phyloP scores from a whole-genome alignment of 2,329 filamentous ascomycete species.

The Fusarium sp. region DNA sequence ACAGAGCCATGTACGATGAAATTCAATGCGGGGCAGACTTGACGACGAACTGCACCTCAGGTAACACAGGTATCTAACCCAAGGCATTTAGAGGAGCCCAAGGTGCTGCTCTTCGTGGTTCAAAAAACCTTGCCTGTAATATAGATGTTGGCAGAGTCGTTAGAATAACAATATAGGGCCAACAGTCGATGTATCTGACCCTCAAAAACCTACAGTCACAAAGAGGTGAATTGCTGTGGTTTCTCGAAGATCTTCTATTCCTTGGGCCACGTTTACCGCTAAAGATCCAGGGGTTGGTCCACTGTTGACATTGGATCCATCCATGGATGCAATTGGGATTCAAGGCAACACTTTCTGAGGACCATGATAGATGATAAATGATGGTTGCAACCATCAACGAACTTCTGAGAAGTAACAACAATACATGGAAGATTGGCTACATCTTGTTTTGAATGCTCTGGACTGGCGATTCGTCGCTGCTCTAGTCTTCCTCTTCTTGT shows the following conservation, averaged over 20 bases:
- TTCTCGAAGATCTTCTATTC: not conserved
- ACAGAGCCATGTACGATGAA: conserved; percentile 3
- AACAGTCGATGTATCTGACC: not conserved
- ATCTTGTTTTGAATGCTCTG: not conserved
- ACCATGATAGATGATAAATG: not conserved
- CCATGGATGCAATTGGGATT: not conserved
- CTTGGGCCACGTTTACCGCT: conserved; percentile 17
- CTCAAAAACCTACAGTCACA: not conserved
- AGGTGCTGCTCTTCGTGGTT: not conserved
- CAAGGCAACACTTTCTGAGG: not conserved
- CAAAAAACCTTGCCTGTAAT: too few relatives aligned
- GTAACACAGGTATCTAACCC: not conserved
- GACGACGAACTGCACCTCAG: not conserved
- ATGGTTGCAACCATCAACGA: not conserved
- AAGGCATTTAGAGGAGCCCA: not conserved
- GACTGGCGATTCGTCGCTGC: not conserved
- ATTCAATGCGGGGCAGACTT: conserved; percentile 23
- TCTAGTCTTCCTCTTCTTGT: not conserved
- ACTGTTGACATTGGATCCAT: not conserved
- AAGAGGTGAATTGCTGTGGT: not conserved
- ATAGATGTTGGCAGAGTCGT: not conserved
- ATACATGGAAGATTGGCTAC: not conserved
- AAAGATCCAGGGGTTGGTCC: not conserved
- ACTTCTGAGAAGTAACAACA: not conserved
- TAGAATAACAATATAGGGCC: too few relatives aligned